A percentile compares a stretch with the other conserved stretches of the same genome.
Evolutionary conservation across 306 rosid species (phyloP).

Genomic region (Betula pendula): DNA sequence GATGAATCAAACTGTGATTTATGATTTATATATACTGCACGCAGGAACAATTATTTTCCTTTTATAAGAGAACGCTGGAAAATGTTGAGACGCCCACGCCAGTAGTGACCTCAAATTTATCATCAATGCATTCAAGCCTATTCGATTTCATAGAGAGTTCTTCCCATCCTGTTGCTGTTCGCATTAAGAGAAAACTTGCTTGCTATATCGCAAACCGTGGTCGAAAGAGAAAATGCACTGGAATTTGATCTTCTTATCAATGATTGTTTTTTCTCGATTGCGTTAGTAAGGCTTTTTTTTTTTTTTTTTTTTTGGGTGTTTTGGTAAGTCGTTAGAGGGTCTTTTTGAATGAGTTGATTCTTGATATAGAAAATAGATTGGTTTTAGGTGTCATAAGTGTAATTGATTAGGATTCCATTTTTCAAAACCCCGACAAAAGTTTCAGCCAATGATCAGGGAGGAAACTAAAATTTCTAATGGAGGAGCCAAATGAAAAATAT

Average conservation of each 20-base stretch:
- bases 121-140: constrained; percentile 43
- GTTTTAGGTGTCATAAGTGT: constrained; percentile 48
- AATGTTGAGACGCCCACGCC: constrained; percentile 50
- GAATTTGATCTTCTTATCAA: constrained; percentile 30
- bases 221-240: constrained; percentile 30
- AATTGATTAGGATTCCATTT: constrained; percentile 63
- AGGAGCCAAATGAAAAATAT: too few species aligned
- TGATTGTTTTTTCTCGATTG: constrained; percentile 44
- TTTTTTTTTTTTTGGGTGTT: too few species aligned
- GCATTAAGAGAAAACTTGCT: constrained; percentile 71
- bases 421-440: constrained; percentile 50
- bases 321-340: too few species aligned
- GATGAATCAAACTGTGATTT: too few species aligned
- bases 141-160: constrained; percentile 45
- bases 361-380: constrained; percentile 39
- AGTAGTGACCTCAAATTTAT: constrained; percentile 3
- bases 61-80: constrained; percentile 54
- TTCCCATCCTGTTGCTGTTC: constrained; percentile 35
- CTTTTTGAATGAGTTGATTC: too few species aligned
- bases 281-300: too few species aligned
- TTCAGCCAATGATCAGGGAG: constrained; percentile 34
- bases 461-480: too few species aligned
- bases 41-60: constrained; percentile 67
- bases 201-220: constrained; percentile 44
- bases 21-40: too few species aligned